Evolutionary conservation across 345 rosid species (phyloP).

Genomic region (Syzygium jambos): DNA sequence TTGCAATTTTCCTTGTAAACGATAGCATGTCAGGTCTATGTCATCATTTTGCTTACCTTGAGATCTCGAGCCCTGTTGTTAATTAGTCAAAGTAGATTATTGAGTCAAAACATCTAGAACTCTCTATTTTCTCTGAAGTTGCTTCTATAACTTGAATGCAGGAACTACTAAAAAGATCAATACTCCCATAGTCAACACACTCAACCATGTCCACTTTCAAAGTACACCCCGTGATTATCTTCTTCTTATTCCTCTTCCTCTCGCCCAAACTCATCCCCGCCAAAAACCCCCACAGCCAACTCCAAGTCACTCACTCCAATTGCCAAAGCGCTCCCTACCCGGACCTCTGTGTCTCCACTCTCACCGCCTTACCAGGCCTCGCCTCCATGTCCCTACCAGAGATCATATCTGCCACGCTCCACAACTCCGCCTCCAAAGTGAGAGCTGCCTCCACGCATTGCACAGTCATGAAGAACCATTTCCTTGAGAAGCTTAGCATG

Average conservation of each 20-base stretch:
- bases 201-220: background rate
- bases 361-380: background rate
- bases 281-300: background rate
- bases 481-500: background rate
- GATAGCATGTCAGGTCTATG: background rate
- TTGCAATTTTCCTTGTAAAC: too few species aligned
- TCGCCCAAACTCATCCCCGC: background rate
- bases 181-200: background rate
- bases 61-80: background rate
- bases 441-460: background rate
- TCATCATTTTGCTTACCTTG: background rate
- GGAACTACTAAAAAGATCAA: background rate
- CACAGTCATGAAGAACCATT: background rate
- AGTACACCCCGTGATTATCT: background rate
- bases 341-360: background rate
- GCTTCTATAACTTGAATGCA: background rate
- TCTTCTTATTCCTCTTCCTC: background rate
- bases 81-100: background rate
- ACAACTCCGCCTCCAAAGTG: background rate
- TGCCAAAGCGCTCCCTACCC: background rate
- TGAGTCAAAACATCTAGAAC: background rate
- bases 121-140: background rate
- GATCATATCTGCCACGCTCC: background rate
- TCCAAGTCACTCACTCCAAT: background rate
- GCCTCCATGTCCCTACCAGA: background rate